Evolutionary conservation across 1,139 yeast species (phyloP).

Genomic region (Pneumocystis jirovecii): DNA sequence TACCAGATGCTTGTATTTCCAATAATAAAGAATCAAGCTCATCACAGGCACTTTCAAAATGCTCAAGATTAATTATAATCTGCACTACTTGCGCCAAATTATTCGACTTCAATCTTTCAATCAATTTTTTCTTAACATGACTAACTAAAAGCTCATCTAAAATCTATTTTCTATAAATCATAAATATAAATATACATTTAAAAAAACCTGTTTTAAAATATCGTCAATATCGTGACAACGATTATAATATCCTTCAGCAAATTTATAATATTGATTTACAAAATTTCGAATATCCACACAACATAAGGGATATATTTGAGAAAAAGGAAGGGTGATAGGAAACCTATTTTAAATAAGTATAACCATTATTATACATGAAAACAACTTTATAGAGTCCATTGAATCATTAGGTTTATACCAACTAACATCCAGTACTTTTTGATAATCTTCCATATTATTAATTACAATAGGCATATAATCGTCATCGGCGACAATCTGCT

Average conservation of each 20-base stretch:
- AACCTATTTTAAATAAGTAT: constrained; percentile 22
- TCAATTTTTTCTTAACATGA: constrained; percentile 54
- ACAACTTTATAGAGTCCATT: constrained; percentile 27
- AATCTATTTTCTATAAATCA: constrained; percentile 26
- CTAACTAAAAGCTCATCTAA: constrained; percentile 57
- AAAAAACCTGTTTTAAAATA: constrained; percentile 3
- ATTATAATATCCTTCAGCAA: constrained; percentile 41
- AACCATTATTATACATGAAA: constrained; percentile 16
- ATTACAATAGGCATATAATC: constrained; percentile 80
- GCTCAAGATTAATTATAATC: constrained; percentile 73
- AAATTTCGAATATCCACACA: constrained; percentile 61
- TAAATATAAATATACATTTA: constrained; percentile 19
- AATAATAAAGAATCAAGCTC: constrained; percentile 28
- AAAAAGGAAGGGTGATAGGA: constrained; percentile 75
- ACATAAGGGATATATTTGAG: constrained; percentile 73
- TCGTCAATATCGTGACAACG: constrained; percentile 37
- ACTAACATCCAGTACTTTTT: constrained; percentile 44
- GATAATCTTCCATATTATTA: constrained; percentile 43
- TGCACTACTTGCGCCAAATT: constrained; percentile 87
- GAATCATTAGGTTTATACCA: constrained; percentile 49
- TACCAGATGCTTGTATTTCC: constrained; percentile 42
- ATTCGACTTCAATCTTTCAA: constrained; percentile 47
- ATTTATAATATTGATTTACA: constrained; percentile 45
- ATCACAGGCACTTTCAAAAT: constrained; percentile 46
- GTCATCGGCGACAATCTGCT: constrained; percentile 53